Evolutionary conservation across 768 basidiomycete species (phyloP), one percentile per base, ranked within the genome.

Genomic region (Tulasnella sp.): DNA sequence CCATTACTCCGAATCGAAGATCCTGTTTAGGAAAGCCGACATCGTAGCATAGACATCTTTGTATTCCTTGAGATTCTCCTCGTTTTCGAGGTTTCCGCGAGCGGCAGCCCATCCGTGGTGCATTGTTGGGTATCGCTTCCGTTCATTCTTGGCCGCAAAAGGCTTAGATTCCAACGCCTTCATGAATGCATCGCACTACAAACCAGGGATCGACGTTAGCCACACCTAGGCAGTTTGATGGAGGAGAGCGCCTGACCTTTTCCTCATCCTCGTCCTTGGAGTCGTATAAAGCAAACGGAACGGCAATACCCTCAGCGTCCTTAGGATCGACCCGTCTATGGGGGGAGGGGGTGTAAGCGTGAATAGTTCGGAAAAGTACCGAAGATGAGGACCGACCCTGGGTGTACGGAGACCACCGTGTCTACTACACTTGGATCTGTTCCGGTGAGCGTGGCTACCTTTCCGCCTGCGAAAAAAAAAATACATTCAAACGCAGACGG

Each of bases 211-310:
- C 0, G 9, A 22, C 14, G n/a, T 72, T 19, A 72, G 42, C 17
- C 19, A 19, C 15, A 31, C 3, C 19, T 31, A 15, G 14, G 17
- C n/a, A 15, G 15, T 29, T 39, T 42, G 14, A n/a, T 12, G 15
- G 38, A 36, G 6, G 19, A n/a, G 80, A 84, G 68, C 3, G 71
- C 80, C 84, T n/a, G 69, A 88, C 90, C 82, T 89, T 87, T 3
- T 86, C 85, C 15, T 83, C 79, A 15, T 88, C 85, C 79, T 91
- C 90, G 78, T 89, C 89, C 67, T 86, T 84, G 74, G 89, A 89
- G 34, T 87, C 83, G 80, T 89, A 89, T 15, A 90, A 83, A 14
- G 82, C 88, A 42, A 89, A 78, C 31, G 90, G 90, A n/a, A 89
- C 83, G 17, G 84, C 82, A 58, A 90, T 80, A 58, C 86, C 85